Conservation (phyloP, 345 rosid species). For the Citrus reticulata region DNA sequence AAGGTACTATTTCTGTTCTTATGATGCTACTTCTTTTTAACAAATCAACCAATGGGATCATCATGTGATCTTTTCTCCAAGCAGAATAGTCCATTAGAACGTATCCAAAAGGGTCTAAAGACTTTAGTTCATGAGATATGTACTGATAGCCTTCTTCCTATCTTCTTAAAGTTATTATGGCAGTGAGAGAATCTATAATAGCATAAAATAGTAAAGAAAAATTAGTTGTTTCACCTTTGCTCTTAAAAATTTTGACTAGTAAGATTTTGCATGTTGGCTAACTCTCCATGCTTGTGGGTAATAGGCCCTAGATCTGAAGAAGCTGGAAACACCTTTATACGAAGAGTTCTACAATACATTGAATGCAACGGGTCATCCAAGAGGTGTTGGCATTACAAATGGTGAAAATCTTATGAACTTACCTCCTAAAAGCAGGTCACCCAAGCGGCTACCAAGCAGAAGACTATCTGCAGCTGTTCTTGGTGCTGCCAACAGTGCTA, state of each 20-base stretch:
- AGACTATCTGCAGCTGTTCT: conserved; percentile 50
- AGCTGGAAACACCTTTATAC: conserved; percentile 72
- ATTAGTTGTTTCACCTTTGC: background rate
- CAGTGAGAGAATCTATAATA: background rate
- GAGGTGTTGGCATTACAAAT: conserved; percentile 33
- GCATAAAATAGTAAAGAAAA: background rate
- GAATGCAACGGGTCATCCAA: conserved; percentile 48
- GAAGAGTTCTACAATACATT: conserved; percentile 79
- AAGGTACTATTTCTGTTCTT: conserved; percentile 41
- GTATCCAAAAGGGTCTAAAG: background rate
- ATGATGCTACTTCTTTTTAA: background rate
- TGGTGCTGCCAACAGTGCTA: conserved; percentile 39
- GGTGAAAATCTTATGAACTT: conserved; percentile 51
- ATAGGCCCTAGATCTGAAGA: conserved; percentile 80
- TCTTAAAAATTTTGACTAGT: background rate
- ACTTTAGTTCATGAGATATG: background rate
- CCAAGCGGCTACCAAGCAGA: conserved; percentile 71
- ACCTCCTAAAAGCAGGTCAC: conserved; percentile 80
- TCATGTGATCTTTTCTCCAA: conserved; percentile 2
- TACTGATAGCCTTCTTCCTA: background rate
- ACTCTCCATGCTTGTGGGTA: background rate
- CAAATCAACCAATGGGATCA: conserved; percentile 10
- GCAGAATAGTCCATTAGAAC: background rate
- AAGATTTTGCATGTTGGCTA: background rate
- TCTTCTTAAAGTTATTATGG: background rate